Conservation (phyloP, 2,329 filamentous ascomycete genomes). For the Aspergillus tamarii region DNA sequence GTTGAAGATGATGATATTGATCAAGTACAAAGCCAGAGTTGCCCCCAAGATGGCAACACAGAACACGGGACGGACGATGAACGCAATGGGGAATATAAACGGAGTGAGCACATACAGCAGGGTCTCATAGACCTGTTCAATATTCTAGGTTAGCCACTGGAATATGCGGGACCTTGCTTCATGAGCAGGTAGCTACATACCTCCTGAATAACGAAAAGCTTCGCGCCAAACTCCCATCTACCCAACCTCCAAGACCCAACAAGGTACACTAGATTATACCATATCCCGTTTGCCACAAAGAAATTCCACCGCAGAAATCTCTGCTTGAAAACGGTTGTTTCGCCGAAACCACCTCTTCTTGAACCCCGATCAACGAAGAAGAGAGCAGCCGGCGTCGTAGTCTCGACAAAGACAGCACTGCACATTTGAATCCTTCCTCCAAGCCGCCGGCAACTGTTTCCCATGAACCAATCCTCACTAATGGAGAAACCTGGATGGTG, state of each 20-base stretch:
- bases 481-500: conserved; percentile 55
- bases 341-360: conserved; percentile 53
- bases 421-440: conserved; percentile 55
- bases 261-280: conserved; percentile 53
- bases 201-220: conserved; percentile 55
- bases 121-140: conserved; percentile 49
- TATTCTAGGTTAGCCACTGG: conserved; percentile 17
- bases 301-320: conserved; percentile 57
- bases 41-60: conserved; percentile 40
- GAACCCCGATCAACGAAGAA: conserved; percentile 47
- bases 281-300: conserved; percentile 55
- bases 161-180: neutral
- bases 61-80: conserved; percentile 48
- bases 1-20: conserved; percentile 53
- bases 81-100: conserved; percentile 51
- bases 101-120: conserved; percentile 51
- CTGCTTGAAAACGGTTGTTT: conserved; percentile 58
- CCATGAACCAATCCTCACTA: conserved; percentile 58
- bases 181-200: conserved; percentile 17
- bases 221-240: conserved; percentile 54
- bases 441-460: conserved; percentile 49
- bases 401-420: conserved; percentile 55
- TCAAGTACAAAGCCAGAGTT: conserved; percentile 47
- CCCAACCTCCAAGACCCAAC: conserved; percentile 53
- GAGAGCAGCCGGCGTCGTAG: conserved; percentile 48